A percentile compares a stretch with the other conserved stretches of the same genome.
Evolutionary conservation across 192 early-diverging fungal species (phyloP).

Genomic region (Coemansia sp.): DNA sequence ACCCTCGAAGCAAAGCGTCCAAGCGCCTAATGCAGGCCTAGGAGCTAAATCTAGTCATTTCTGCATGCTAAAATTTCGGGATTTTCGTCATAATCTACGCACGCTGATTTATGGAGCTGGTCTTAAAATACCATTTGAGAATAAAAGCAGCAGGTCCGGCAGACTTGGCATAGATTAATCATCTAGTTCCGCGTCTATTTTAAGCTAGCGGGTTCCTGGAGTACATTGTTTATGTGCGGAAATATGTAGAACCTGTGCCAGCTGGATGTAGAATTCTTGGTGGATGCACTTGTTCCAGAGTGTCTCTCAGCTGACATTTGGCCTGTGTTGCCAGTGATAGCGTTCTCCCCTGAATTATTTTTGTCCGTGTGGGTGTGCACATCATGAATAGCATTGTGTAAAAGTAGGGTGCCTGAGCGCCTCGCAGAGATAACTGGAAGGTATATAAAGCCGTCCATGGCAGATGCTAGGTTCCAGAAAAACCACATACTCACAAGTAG

Average conservation of each 20-base stretch:
- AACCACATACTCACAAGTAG: neutral
- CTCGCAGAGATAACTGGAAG: neutral
- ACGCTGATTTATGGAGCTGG: neutral
- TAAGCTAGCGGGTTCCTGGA: neutral
- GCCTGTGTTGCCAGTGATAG: neutral
- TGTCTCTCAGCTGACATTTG: conserved; percentile 1
- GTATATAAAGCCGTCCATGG: neutral
- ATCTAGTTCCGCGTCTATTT: conserved; percentile 1
- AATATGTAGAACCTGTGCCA: neutral
- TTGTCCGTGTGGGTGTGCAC: neutral
- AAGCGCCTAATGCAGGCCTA: neutral
- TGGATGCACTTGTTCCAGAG: neutral
- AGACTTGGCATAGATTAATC: neutral
- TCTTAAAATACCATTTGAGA: conserved; percentile 6
- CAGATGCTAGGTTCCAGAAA: neutral
- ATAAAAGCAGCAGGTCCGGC: neutral
- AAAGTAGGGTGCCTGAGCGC: neutral
- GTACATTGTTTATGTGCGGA: neutral
- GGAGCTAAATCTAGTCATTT: neutral
- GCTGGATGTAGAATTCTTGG: neutral
- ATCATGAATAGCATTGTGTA: neutral
- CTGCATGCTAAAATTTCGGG: neutral
- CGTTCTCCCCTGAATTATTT: neutral
- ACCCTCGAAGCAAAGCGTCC: no score
- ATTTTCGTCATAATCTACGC: neutral